Evolutionary conservation across 2,329 filamentous ascomycete genomes (phyloP).

Genomic region (Alternaria panax): DNA sequence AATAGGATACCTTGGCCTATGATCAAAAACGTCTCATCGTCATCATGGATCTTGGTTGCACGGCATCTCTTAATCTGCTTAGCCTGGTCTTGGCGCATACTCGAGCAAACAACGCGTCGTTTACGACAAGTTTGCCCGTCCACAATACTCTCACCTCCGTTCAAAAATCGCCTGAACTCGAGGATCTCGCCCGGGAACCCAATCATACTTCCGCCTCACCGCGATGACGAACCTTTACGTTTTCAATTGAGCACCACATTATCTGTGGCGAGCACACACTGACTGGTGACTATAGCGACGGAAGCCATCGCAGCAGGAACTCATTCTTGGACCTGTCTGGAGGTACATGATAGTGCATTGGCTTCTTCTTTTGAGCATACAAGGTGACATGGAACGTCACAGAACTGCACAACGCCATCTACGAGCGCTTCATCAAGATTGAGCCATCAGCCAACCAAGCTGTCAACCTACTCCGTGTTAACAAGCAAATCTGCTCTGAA

Average conservation of each 20-base stretch:
- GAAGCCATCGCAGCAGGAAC: fast-evolving
- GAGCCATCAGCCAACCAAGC: background rate
- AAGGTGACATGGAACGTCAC: background rate
- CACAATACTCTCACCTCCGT: too few relatives aligned
- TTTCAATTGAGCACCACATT: background rate
- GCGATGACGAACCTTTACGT: background rate
- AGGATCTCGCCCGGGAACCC: background rate
- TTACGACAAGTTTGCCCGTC: too few relatives aligned
- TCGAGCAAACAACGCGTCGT: too few relatives aligned
- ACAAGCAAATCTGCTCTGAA: background rate
- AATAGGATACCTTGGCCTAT: too few relatives aligned
- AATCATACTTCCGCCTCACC: background rate
- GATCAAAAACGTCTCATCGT: too few relatives aligned
- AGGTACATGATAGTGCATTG: fast-evolving
- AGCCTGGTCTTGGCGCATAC: too few relatives aligned
- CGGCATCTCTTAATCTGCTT: too few relatives aligned
- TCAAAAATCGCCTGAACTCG: background rate
- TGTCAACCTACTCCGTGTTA: background rate
- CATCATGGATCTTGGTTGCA: too few relatives aligned
- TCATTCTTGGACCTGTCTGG: background rate
- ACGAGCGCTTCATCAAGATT: background rate
- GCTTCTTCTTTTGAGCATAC: fast-evolving
- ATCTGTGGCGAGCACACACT: background rate
- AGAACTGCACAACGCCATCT: background rate
- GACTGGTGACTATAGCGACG: background rate